Evolutionary conservation across 257 asterid genomes (phyloP).

Genomic region (Nicotiana knightiana): DNA sequence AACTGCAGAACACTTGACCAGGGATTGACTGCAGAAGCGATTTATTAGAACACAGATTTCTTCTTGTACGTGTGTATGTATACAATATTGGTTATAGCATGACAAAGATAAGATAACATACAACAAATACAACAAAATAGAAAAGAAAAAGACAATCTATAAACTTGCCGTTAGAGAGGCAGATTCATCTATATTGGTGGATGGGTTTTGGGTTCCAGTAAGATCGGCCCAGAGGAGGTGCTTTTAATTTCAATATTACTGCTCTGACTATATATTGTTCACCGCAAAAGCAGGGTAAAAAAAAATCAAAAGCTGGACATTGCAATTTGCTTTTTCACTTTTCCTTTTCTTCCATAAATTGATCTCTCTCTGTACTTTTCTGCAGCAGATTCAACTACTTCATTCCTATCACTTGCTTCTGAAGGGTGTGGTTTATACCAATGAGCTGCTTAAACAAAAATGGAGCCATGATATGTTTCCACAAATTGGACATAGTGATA

Average conservation of each 20-base stretch:
- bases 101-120: neutral
- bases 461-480: neutral
- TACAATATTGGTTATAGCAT: neutral
- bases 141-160: neutral
- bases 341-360: neutral
- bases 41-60: neutral
- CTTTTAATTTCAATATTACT: neutral
- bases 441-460: neutral
- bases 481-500: neutral
- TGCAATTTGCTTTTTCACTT: neutral
- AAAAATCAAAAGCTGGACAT: neutral
- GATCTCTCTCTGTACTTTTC: neutral
- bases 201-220: neutral
- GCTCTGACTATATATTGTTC: neutral
- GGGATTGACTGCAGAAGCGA: neutral
- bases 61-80: neutral
- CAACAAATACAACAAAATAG: neutral
- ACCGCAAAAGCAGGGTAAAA: neutral
- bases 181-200: neutral
- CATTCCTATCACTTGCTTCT: neutral
- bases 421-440: neutral
- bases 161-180: neutral
- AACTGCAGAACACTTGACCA: neutral
- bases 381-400: neutral
- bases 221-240: neutral